Evolutionary conservation across 78 protist genomes (phyloP).

Genomic region (Guillardia theta): DNA sequence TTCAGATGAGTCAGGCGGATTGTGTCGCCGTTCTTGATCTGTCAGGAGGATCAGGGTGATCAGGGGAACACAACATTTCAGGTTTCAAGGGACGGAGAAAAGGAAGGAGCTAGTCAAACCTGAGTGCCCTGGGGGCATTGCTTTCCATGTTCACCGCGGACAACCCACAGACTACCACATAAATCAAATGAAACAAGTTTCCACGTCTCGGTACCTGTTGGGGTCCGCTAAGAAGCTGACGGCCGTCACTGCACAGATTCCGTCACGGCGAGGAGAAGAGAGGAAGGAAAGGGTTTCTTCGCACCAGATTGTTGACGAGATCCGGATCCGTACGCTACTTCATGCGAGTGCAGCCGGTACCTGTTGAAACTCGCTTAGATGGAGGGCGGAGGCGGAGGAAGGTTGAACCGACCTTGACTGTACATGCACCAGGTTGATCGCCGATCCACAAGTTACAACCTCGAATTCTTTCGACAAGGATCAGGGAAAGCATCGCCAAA

Average conservation of each 20-base stretch:
- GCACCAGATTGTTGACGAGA: conserved; percentile 55
- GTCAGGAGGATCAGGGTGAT: no score
- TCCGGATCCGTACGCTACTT: conserved; percentile 64
- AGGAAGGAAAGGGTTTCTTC: background rate
- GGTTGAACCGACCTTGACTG: no score
- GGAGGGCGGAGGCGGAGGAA: no score
- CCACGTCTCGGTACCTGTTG: background rate
- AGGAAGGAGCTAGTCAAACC: background rate
- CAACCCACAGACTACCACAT: background rate
- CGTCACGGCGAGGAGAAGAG: background rate
- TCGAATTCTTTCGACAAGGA: no score
- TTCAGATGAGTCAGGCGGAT: background rate
- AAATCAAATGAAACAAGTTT: background rate
- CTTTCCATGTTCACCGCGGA: background rate
- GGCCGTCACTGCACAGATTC: background rate
- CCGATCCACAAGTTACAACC: conserved; percentile 63
- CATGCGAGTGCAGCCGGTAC: conserved; percentile 63
- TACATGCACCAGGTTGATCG: conserved; percentile 52
- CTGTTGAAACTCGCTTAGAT: no score
- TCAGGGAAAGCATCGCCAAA: no score
- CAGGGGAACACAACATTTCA: background rate
- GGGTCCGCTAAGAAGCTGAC: background rate
- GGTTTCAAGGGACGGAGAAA: background rate
- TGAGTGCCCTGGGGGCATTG: background rate
- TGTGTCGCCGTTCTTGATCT: background rate